These are phyloP conservation scores for Zygotorulaspora chibaensis DNA, from an alignment of 805 yeast species.

Conservation along the genomic window DNA sequence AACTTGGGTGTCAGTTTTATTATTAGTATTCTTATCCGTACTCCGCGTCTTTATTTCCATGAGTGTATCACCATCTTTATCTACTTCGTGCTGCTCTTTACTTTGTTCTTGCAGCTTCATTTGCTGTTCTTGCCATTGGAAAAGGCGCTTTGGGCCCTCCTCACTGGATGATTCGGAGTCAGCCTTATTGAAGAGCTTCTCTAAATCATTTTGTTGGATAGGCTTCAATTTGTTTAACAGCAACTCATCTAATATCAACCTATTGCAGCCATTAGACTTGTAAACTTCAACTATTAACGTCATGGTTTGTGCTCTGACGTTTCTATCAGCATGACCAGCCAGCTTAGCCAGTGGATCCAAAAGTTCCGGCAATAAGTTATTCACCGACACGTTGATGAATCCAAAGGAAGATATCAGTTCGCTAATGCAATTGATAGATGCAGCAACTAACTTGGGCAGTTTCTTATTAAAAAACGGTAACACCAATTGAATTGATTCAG, in stretches of 20 bases:
- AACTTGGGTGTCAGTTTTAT: slow-evolving; percentile 24
- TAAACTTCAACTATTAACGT: slow-evolving; percentile 63
- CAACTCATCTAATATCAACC: slow-evolving; percentile 47
- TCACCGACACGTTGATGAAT: slow-evolving; percentile 18
- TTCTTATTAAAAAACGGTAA: slow-evolving; percentile 57
- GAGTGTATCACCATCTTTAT: slow-evolving; percentile 39
- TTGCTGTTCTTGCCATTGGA: slow-evolving; percentile 16
- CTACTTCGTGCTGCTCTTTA: slow-evolving; percentile 15
- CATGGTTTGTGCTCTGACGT: slow-evolving; percentile 76
- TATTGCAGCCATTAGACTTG: slow-evolving; percentile 61
- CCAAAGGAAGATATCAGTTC: slow-evolving; percentile 45
- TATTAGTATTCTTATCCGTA: slow-evolving; percentile 2
- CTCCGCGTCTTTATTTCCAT: slow-evolving; percentile 19
- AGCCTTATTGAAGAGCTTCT: slow-evolving; percentile 58
- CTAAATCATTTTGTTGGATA: slow-evolving; percentile 82
- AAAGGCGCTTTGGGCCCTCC: slow-evolving; percentile 7
- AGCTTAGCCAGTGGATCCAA: slow-evolving; percentile 64
- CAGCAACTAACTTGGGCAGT: slow-evolving; percentile 75
- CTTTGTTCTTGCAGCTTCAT: neutral
- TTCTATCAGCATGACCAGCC: slow-evolving; percentile 81
- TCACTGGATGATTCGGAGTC: slow-evolving; percentile 26
- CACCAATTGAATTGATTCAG: slow-evolving; percentile 57
- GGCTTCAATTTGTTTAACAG: slow-evolving; percentile 77
- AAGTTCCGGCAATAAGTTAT: slow-evolving; percentile 59
- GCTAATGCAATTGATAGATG: slow-evolving; percentile 52